phyloP scores from a whole-genome alignment of 306 rosid species.

The Quercus ilex region DNA sequence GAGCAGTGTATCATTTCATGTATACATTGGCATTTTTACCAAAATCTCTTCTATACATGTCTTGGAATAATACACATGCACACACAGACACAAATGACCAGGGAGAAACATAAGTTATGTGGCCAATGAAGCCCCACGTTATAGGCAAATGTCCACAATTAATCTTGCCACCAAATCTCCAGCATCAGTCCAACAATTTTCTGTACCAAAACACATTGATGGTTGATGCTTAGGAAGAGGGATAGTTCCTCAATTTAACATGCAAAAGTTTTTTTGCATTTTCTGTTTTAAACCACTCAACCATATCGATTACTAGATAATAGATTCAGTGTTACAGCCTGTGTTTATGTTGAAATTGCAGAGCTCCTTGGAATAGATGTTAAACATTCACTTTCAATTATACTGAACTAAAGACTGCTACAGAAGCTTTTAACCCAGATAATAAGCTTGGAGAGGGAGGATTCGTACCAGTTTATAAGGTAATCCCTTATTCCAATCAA shows the following conservation, averaged over 20 bases:
- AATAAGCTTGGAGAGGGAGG: too few species aligned
- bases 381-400: slow-evolving; percentile 47
- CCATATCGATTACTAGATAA: not conserved
- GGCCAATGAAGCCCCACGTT: not conserved
- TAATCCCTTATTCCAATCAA: too few species aligned
- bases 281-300: not conserved
- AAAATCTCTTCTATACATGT: not conserved
- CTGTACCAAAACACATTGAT: not conserved
- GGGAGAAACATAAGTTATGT: not conserved
- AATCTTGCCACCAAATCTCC: not conserved
- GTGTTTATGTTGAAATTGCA: slow-evolving; percentile 32
- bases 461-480: too few species aligned
- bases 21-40: not conserved
- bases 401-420: too few species aligned
- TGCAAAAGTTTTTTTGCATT: not conserved
- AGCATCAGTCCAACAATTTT: not conserved
- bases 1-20: too few species aligned
- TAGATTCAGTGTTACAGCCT: not conserved
- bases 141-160: not conserved
- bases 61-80: not conserved
- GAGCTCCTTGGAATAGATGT: slow-evolving; percentile 61
- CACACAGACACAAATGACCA: too few species aligned
- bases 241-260: not conserved
- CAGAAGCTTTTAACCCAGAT: too few species aligned
- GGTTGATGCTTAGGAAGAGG: not conserved